Percentiles rank a stretch among this genome's conserved stretches.
Conservation (phyloP, 352 stramenopile genomes). For the Pythium biforme region DNA sequence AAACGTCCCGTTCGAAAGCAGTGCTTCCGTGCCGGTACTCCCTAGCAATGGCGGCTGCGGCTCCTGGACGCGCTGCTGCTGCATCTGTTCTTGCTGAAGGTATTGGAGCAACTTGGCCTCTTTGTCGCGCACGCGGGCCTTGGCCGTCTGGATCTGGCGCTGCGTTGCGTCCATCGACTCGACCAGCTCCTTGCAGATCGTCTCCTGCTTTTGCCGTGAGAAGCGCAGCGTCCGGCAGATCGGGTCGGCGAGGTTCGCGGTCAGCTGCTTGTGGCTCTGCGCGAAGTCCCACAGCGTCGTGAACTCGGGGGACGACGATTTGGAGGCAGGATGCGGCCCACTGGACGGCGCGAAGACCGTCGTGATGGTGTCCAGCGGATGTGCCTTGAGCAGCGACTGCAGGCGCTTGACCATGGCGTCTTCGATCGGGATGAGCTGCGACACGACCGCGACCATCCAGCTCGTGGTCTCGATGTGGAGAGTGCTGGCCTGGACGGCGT, state of each 20-base stretch:
- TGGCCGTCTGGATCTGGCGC: conserved; percentile 25
- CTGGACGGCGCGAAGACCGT: conserved; percentile 18
- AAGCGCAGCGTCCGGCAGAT: conserved; percentile 55
- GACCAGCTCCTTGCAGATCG: conserved; percentile 40
- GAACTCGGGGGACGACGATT: not conserved
- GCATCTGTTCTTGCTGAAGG: conserved; percentile 11
- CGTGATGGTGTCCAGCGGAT: conserved; percentile 14
- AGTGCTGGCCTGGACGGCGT: conserved; percentile 11
- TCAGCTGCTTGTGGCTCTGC: conserved; percentile 38
- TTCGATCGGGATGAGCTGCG: conserved; percentile 36
- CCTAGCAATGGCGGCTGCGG: not conserved
- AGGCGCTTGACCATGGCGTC: conserved; percentile 36
- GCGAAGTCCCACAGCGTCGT: conserved; percentile 30
- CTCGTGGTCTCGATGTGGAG: conserved; percentile 31
- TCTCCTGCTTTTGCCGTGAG: conserved; percentile 45
- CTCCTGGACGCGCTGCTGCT: conserved; percentile 7
- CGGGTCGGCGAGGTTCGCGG: conserved; percentile 42
- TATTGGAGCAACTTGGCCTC: conserved; percentile 20
- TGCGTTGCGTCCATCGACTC: conserved; percentile 37
- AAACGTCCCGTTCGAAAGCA: conserved; percentile 17
- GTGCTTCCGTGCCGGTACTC: conserved; percentile 9
- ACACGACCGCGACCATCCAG: conserved; percentile 50
- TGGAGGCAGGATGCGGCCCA: too few species aligned
- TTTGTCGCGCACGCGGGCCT: conserved; percentile 24
- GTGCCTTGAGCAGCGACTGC: conserved; percentile 29